Base-by-base conservation (phyloP, 2,329 filamentous ascomycete genomes). In the Whalleya microplaca region DNA sequence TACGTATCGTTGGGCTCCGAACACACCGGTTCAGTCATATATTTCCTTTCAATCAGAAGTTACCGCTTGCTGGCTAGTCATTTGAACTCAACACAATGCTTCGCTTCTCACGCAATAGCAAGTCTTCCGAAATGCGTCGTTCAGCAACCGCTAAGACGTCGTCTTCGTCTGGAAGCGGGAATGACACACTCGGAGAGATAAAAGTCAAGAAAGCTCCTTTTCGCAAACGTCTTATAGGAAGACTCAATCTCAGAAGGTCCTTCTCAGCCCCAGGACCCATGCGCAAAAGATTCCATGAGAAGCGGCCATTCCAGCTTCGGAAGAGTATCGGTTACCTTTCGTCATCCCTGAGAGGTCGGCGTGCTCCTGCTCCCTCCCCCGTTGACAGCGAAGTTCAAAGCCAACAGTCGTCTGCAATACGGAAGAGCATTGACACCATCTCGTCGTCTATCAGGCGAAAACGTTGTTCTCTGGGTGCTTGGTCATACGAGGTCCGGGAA, bases 361-460 rank as follows among this genome's bases (percentile, higher is more conserved):
- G 56, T 40, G 50, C 55, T 20, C 19, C 48, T 8, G 52, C 51
- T 16, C 2, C 27, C 23, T 43, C 52, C 16, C 2, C 27, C 10
- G 48, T 27, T 16, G 50, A 52, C 1, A 21, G 21, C 6, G 55
- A 60, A 18, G 19, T 5, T 16, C 47, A 45, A 16, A 23, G 20
- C 41, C 42, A 8, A n/a, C 48, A 23, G 4, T 21, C 45, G 12
- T 63, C 57, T 9, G 40, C 50, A 10, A 52, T 63, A 51, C 53
- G 63, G 21, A 65, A 63, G 49, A 66, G 59, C 27, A 58, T 66
- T 43, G 56, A 62, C 37, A 66, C 65, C 40, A 58, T 67, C 55
- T 57, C 66, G 1, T 63, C 62, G 20, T 66, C 64, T 29, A 45
- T 64, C 49, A 56, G 61, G 48, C 56, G 46, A 4, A 52, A 58